These are phyloP conservation scores for Ascochyta viciae-villosae DNA, from an alignment of 2,329 filamentous ascomycete genomes.

Conservation along the genomic window DNA sequence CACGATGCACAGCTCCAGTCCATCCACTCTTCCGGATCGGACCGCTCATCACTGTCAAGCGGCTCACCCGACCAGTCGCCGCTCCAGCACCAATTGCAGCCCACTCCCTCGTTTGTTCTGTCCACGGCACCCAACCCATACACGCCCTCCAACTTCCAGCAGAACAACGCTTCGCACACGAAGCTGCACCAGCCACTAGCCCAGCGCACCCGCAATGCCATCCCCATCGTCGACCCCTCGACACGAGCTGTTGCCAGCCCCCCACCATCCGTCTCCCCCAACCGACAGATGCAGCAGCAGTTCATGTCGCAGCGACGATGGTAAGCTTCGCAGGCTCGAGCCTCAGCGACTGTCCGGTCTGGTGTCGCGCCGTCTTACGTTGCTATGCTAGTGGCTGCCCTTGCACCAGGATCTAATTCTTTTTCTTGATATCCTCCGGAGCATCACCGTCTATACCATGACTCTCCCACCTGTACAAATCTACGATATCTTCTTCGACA, in stretches of 20 bases:
- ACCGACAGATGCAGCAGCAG: constrained; percentile 66
- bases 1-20: constrained; percentile 74
- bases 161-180: constrained; percentile 61
- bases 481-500: constrained; percentile 51
- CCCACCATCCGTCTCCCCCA: constrained; percentile 73
- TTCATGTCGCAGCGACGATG: constrained; percentile 56
- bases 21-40: constrained; percentile 86
- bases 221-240: constrained; percentile 95
- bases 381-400: constrained; percentile 50
- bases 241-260: constrained; percentile 92
- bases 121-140: constrained; percentile 66
- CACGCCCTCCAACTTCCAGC: constrained; percentile 68
- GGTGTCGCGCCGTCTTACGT: constrained; percentile 48
- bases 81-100: constrained; percentile 79
- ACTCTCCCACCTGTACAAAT: constrained; percentile 52
- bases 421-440: constrained; percentile 49
- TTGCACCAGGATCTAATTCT: constrained; percentile 43
- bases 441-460: constrained; percentile 50
- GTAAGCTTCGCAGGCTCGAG: constrained; percentile 50
- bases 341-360: constrained; percentile 39
- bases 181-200: constrained; percentile 93
- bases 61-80: constrained; percentile 92
- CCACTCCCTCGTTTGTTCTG: constrained; percentile 75
- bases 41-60: constrained; percentile 93
- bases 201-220: constrained; percentile 89